Evolutionary conservation across 495 filamentous ascomycete species (phyloP).

Genomic region (Penicillium tannophilum): DNA sequence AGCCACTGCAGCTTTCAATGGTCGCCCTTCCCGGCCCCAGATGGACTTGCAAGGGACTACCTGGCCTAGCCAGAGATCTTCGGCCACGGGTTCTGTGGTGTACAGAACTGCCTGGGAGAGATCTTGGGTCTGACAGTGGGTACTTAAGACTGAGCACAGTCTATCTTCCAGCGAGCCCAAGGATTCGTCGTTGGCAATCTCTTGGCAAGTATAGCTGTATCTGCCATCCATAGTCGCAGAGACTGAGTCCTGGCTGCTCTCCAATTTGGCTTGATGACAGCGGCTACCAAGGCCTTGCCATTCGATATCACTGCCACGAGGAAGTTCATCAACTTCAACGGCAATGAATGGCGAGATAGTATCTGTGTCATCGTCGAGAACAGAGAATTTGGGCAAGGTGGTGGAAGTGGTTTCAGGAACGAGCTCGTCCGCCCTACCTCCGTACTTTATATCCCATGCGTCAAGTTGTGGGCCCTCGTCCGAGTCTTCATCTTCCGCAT

Average conservation of each 20-base stretch:
- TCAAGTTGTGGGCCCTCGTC: slow-evolving; percentile 57
- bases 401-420: slow-evolving; percentile 15
- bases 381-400: slow-evolving; percentile 35
- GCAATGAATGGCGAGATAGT: slow-evolving; percentile 66
- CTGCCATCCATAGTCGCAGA: slow-evolving; percentile 24
- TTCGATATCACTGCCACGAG: slow-evolving; percentile 68
- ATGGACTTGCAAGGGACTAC: slow-evolving; percentile 50
- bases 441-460: slow-evolving; percentile 71
- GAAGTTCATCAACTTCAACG: slow-evolving; percentile 71
- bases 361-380: slow-evolving; percentile 20
- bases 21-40: slow-evolving; percentile 44
- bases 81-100: slow-evolving; percentile 30
- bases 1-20: slow-evolving; percentile 41
- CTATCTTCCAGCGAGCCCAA: slow-evolving; percentile 23
- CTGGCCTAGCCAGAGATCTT: slow-evolving; percentile 36
- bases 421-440: slow-evolving; percentile 36
- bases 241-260: slow-evolving; percentile 21
- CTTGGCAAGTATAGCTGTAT: slow-evolving; percentile 35
- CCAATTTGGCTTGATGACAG: slow-evolving; percentile 29
- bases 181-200: slow-evolving; percentile 25
- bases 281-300: slow-evolving; percentile 62
- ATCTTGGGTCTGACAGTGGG: slow-evolving; percentile 11
- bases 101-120: slow-evolving; percentile 41
- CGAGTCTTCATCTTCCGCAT: slow-evolving; percentile 34
- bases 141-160: slow-evolving; percentile 24